phyloP scores from a whole-genome alignment of 129 eudicot genomes.

The Flaveria ramosissima region DNA sequence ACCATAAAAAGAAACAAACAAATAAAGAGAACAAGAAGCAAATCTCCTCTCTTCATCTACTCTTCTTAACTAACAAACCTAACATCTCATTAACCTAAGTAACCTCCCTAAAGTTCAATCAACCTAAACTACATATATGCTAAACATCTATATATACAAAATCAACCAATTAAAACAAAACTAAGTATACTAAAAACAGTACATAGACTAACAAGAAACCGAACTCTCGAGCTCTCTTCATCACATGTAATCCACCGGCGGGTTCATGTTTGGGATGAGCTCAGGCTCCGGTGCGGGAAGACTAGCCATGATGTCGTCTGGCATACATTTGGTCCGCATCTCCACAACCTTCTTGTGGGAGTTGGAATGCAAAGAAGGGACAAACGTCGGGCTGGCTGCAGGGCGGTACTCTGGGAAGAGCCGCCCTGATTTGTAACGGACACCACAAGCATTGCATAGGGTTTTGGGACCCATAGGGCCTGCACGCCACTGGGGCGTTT shows the following conservation, averaged over 20 bases:
- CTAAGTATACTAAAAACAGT: slow-evolving; percentile 31
- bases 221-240: background rate
- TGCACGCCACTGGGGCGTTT: slow-evolving; percentile 98
- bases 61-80: too few species aligned
- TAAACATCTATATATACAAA: slow-evolving; percentile 47
- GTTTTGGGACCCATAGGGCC: slow-evolving; percentile 97
- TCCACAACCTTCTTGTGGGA: slow-evolving; percentile 95
- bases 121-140: slow-evolving; percentile 11
- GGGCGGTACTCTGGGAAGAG: slow-evolving; percentile 97
- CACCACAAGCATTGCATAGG: slow-evolving; percentile 96
- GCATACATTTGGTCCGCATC: slow-evolving; percentile 61
- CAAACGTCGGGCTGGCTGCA: slow-evolving; percentile 93
- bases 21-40: too few species aligned
- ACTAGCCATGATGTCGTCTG: slow-evolving; percentile 3
- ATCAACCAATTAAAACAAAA: slow-evolving; percentile 55
- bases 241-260: slow-evolving; percentile 39
- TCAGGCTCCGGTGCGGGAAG: slow-evolving; percentile 8
- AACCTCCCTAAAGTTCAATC: too few species aligned
- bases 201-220: slow-evolving; percentile 21
- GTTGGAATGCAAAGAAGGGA: slow-evolving; percentile 81
- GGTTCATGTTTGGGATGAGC: slow-evolving; percentile 40
- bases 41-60: too few species aligned
- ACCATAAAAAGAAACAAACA: too few species aligned
- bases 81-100: too few species aligned
- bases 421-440: slow-evolving; percentile 90